A percentile compares a stretch with the other conserved stretches of the same genome.
Conservation (phyloP, 345 rosid species). For the Corymbia maculata region DNA sequence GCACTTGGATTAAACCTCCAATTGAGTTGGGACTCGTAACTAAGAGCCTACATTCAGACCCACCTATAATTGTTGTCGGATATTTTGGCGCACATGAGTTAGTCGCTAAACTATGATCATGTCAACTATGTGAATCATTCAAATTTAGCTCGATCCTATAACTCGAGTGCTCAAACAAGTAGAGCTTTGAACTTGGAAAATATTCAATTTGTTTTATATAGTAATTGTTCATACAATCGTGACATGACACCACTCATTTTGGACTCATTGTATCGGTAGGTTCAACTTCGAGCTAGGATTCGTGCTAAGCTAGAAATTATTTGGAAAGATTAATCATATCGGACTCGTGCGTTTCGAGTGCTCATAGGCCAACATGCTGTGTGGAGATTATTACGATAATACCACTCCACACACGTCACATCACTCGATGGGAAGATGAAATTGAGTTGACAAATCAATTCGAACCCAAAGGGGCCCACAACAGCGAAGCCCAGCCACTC, state of each 20-base stretch:
- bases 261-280: accelerated
- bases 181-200: not conserved
- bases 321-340: not conserved
- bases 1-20: too few relatives aligned
- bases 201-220: accelerated
- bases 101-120: not conserved
- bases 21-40: too few relatives aligned
- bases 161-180: not conserved
- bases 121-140: not conserved
- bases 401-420: not conserved
- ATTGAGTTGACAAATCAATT: not conserved
- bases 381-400: not conserved
- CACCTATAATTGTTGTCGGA: accelerated
- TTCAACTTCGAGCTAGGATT: not conserved
- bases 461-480: not conserved
- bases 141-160: not conserved
- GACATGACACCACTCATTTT: not conserved
- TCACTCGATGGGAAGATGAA: not conserved
- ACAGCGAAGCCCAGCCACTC: not conserved
- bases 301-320: not conserved
- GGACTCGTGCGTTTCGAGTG: not conserved
- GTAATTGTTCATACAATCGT: not conserved
- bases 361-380: not conserved
- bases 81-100: not conserved
- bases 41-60: accelerated